phyloP scores from a whole-genome alignment of 1,284 basidiomycete genomes.

The Apiotrichum mycotoxinovorans region DNA sequence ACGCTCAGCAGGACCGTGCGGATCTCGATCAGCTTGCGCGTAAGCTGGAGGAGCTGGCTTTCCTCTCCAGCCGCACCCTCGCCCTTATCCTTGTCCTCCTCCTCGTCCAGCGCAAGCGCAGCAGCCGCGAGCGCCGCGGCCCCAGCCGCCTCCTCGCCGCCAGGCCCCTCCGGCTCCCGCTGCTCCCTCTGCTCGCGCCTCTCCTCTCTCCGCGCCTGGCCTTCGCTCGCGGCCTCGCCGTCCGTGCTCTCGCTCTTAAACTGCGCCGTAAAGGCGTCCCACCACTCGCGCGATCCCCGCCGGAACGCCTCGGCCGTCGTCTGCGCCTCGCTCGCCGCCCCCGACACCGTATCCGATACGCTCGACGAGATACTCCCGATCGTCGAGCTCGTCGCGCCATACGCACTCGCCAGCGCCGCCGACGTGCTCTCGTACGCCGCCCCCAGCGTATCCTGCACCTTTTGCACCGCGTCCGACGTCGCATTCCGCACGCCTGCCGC shows the following conservation, averaged over 20 bases:
- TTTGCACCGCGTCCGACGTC: slow-evolving; percentile 38
- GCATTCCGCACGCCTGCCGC: slow-evolving; percentile 37
- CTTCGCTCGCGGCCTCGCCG: background rate
- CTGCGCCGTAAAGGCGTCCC: slow-evolving; percentile 38
- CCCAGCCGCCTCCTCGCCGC: slow-evolving; percentile 21
- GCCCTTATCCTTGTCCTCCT: slow-evolving; percentile 6
- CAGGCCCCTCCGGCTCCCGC: slow-evolving; percentile 30
- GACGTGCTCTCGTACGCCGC: slow-evolving; percentile 40
- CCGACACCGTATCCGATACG: slow-evolving; percentile 15
- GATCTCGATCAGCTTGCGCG: slow-evolving; percentile 93
- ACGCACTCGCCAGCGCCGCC: slow-evolving; percentile 28
- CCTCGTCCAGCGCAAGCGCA: slow-evolving; percentile 9
- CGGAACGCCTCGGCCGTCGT: slow-evolving; percentile 30
- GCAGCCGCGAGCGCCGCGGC: slow-evolving; percentile 17
- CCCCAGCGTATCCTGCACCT: slow-evolving; percentile 36
- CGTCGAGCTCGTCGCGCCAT: slow-evolving; percentile 23
- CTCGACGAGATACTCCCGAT: slow-evolving; percentile 17
- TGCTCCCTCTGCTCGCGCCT: slow-evolving; percentile 16
- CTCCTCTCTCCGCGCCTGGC: background rate
- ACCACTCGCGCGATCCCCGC: slow-evolving; percentile 39
- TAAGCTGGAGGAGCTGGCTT: slow-evolving; percentile 74
- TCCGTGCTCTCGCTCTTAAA: slow-evolving; percentile 17
- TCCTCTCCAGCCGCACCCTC: slow-evolving; percentile 23
- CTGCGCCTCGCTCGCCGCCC: slow-evolving; percentile 24
- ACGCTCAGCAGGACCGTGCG: slow-evolving; percentile 87